A percentile compares a stretch with the other conserved stretches of the same genome.
Evolutionary conservation across 2,329 filamentous ascomycete species (phyloP).

Genomic region (Xylariaceae sp.): DNA sequence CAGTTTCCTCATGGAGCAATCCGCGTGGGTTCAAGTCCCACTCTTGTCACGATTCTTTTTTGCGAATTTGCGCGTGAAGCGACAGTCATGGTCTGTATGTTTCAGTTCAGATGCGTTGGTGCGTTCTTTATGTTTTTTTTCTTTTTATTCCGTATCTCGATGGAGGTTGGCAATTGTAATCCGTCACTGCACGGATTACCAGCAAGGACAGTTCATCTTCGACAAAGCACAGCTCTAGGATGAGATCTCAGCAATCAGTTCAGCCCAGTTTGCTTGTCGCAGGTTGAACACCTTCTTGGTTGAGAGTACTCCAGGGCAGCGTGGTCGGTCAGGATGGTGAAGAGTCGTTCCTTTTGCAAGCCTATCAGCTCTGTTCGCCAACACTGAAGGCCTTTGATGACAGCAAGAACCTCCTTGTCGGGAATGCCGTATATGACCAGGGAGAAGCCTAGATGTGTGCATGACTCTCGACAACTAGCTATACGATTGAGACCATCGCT

Average conservation of each 20-base stretch:
- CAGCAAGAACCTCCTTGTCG: not conserved
- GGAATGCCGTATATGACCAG: not conserved
- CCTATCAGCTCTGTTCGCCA: not conserved
- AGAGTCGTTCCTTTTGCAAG: not conserved
- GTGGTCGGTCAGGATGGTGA: not conserved
- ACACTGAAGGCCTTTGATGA: not conserved
- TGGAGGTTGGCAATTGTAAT: too few relatives aligned
- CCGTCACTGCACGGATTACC: too few relatives aligned
- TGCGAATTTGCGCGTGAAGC: not conserved
- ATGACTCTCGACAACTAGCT: too few relatives aligned
- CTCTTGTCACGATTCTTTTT: conserved; percentile 22
- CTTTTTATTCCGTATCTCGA: too few relatives aligned
- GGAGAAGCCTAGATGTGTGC: too few relatives aligned
- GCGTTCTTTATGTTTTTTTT: too few relatives aligned
- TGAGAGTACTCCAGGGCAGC: not conserved
- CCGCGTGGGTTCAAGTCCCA: conserved; percentile 39
- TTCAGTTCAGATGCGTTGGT: too few relatives aligned
- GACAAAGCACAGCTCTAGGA: too few relatives aligned
- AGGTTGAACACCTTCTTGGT: not conserved
- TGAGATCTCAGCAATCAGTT: not conserved
- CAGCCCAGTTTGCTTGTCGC: not conserved
- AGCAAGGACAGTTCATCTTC: too few relatives aligned
- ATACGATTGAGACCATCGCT: too few relatives aligned
- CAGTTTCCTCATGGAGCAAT: conserved; percentile 29
- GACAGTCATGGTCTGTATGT: not conserved